Base-by-base conservation (phyloP, 805 yeast genomes). In the Lachancea meyersii region DNA sequence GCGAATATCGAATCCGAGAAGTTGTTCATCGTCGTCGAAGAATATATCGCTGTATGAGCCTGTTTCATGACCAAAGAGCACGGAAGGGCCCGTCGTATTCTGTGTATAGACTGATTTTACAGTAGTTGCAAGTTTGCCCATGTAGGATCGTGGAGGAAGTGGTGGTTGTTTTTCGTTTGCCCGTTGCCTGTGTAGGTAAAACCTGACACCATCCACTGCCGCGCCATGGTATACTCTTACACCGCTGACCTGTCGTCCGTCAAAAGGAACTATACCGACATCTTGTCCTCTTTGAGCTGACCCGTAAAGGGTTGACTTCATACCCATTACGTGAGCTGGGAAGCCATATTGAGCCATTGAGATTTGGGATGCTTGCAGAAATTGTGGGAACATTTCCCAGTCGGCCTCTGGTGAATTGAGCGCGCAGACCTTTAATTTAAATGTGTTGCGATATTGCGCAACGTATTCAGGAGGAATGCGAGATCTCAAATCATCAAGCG, bases 171-270 rank as follows among this genome's bases (percentile, higher is more conserved):
- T 34, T 4, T 45, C 53, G 3, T 30, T 20, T 5, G 10, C n/a
- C 10, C 30, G 50, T 2, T 48, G 40, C 9, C 40, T 49, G 32
- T 32, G 45, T 21, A 67, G 68, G 50, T 59, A 68, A 26, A 88
- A 71, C 44, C 79, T 77, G 13, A 91, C 53, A 4, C 97, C 97
- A 63, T 89, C 96, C 17, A 93, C 62, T 0, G 95, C 94, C 18
- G 65, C 59, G 2, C 96, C 96, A 50, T 80, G 77, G 49, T 77
- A 82, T 0, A 88, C 73, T 44, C 86, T 71, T 1, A 88, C 73
- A 38, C 69, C 70, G n/a, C 57, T 60, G 2, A 84, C 66, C 21
- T 47, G 46, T 42, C 49, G 49, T 2, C 57, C 44, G 45, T 57
- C 57, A 13, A 61, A 46, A 3, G 60, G 53, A 14, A 58, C 60